Base-by-base conservation (phyloP, 75 land plant genomes). In the Cunninghamia lanceolata region DNA sequence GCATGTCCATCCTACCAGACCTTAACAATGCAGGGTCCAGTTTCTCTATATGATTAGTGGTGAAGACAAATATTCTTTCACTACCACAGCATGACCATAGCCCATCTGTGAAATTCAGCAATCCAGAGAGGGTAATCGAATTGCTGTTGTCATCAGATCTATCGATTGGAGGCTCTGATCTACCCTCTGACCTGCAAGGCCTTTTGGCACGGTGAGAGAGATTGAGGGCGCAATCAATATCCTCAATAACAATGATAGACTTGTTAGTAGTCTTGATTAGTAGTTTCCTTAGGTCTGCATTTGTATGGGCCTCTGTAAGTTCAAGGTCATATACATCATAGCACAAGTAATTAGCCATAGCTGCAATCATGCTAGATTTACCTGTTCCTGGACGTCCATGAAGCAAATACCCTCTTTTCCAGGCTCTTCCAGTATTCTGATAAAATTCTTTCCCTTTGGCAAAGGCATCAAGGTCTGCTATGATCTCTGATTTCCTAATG, bases 321-420 rank as follows among this genome's bases (percentile, higher is more conserved):
- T 96, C 98, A 9, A 96, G 94, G 78, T 96, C 98, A 68, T 95
- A 96, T 47, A 96, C 92, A 82, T 96, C 98, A 53, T 93, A 96
- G 34, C 93, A 85, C 14, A 95, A 90, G 66, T 38, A 92, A 59
- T 96, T 96, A 2, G 98, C 96, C 92, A 96, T 96, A n/a, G 98
- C 98, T n/a, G 98, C 98, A 43, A 96, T 95, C 98, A 96, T 95
- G 74, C 98, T 96, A 47, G 98, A 96, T 73, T 96, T 96, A n/a
- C 98, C 98, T 10, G 98, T 96, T 9, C 98, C 98, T 2, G 98
- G 98, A 14, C 96, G 97, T 21, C 98, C 98, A 85, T 94, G 95
- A 15, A 96, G 90, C 36, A 96, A 88, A 80, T 96, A 96, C 7
- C 98, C 98, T 54, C 98, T 80, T 85, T 96, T 96, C 98, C 98